Evolutionary conservation across 495 filamentous ascomycete genomes (phyloP).

Genomic region (Annulohypoxylon maeteangense): DNA sequence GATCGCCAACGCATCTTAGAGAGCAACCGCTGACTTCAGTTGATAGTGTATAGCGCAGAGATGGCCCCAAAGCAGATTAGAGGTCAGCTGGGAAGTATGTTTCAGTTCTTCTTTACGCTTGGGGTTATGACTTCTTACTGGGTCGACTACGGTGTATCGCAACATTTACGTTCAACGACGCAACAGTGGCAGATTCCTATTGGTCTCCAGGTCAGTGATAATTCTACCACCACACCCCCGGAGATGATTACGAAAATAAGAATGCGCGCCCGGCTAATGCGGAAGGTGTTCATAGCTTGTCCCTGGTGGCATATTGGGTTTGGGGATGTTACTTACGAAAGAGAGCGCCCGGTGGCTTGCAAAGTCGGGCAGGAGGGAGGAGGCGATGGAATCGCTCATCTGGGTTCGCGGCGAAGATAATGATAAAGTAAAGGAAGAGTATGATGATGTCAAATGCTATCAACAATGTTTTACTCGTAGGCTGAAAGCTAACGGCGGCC

Average conservation of each 20-base stretch:
- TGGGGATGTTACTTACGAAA: conserved; percentile 58
- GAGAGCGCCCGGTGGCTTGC: conserved; percentile 61
- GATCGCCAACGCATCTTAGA: not conserved
- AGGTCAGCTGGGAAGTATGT: conserved; percentile 56
- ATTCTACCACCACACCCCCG: not conserved
- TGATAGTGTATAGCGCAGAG: conserved; percentile 58
- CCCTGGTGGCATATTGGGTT: conserved; percentile 53
- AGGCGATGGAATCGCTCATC: conserved; percentile 55
- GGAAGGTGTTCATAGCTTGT: conserved; percentile 43
- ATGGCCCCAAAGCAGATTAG: conserved; percentile 64
- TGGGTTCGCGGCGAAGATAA: conserved; percentile 60
- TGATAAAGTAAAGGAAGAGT: conserved; percentile 54
- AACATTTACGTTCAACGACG: conserved; percentile 45
- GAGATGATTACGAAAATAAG: not conserved
- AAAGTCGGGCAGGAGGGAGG: conserved; percentile 57
- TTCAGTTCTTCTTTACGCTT: conserved; percentile 60
- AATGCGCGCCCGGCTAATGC: not conserved
- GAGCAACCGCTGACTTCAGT: not conserved
- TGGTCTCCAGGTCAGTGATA: conserved; percentile 51
- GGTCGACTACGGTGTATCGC: conserved; percentile 59
- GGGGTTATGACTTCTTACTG: conserved; percentile 62
- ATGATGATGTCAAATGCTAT: not conserved
- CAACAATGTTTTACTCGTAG: not conserved
- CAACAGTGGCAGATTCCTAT: conserved; percentile 63
- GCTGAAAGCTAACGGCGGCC: conserved; percentile 2